A percentile compares a stretch with the other conserved stretches of the same genome.
phyloP scores from a whole-genome alignment of 176 grass and related monocot species.

The Zizania latifolia region DNA sequence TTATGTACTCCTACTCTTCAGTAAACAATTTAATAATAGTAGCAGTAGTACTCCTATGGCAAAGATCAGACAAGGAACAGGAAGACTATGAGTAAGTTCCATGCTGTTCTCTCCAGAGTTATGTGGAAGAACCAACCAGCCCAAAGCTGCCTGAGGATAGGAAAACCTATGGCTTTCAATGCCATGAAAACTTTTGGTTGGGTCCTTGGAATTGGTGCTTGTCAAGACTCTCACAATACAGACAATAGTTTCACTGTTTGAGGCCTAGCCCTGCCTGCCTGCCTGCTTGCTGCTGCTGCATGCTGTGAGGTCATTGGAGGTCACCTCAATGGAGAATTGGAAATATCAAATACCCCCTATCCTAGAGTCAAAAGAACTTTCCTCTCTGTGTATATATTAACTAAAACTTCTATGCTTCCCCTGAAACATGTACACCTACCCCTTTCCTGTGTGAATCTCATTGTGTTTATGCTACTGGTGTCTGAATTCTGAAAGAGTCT shows the following conservation, averaged over 20 bases:
- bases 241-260: constrained; percentile 13
- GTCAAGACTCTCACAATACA: constrained; percentile 20
- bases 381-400: background rate
- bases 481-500: background rate
- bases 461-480: background rate
- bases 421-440: background rate
- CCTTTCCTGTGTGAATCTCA: background rate
- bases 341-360: constrained; percentile 16
- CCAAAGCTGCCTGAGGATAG: constrained; percentile 29
- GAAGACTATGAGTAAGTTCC: background rate
- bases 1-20: no score
- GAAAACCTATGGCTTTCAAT: constrained; percentile 44
- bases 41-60: background rate
- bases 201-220: constrained; percentile 30
- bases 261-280: background rate
- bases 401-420: background rate
- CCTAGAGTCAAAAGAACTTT: constrained; percentile 34
- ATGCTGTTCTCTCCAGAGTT: background rate
- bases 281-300: background rate
- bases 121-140: background rate
- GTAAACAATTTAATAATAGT: background rate
- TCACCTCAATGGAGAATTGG: constrained; percentile 19
- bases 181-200: constrained; percentile 30
- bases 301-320: constrained; percentile 38
- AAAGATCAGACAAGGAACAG: constrained; percentile 4